phyloP scores from a whole-genome alignment of 495 filamentous ascomycete genomes.

The Daldinia childiae region DNA sequence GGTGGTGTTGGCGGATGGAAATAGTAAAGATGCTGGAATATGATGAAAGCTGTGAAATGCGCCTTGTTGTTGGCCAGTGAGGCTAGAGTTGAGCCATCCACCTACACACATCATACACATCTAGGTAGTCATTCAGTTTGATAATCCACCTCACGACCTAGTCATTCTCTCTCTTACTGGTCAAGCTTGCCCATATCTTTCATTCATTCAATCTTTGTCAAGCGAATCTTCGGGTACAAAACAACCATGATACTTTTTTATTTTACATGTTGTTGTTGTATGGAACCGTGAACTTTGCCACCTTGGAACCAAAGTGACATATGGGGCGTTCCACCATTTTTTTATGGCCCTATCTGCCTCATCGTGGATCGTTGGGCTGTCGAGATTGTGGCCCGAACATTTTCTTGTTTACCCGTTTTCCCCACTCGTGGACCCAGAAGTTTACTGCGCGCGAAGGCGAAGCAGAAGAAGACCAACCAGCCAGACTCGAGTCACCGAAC shows the following conservation, averaged over 20 bases:
- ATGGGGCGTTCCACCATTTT: slow-evolving; percentile 34
- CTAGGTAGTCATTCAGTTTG: slow-evolving; percentile 13
- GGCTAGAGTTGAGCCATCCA: slow-evolving; percentile 16
- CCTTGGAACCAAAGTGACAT: slow-evolving; percentile 28
- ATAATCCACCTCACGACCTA: background rate
- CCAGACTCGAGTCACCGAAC: slow-evolving; percentile 18
- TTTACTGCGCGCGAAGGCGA: slow-evolving; percentile 12
- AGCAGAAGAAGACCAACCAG: slow-evolving; percentile 5
- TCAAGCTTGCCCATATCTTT: slow-evolving; percentile 15
- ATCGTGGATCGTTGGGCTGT: slow-evolving; percentile 42
- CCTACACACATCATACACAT: too few species aligned
- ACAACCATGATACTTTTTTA: background rate
- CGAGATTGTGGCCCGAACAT: slow-evolving; percentile 44
- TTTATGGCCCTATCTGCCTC: slow-evolving; percentile 35
- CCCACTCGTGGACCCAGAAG: slow-evolving; percentile 29
- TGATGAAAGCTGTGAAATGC: slow-evolving; percentile 28
- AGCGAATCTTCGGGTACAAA: background rate
- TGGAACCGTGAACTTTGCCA: slow-evolving; percentile 34
- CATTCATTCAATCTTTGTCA: slow-evolving; percentile 4
- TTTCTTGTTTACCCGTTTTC: slow-evolving; percentile 43
- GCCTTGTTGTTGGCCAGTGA: slow-evolving; percentile 21
- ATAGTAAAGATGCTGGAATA: slow-evolving; percentile 20
- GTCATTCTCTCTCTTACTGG: background rate
- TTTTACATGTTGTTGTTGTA: background rate
- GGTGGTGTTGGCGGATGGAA: slow-evolving; percentile 13